These are phyloP conservation scores for Lichtheimia hyalospora DNA, from an alignment of 371 early-diverging fungal genomes.

Conservation along the genomic window DNA sequence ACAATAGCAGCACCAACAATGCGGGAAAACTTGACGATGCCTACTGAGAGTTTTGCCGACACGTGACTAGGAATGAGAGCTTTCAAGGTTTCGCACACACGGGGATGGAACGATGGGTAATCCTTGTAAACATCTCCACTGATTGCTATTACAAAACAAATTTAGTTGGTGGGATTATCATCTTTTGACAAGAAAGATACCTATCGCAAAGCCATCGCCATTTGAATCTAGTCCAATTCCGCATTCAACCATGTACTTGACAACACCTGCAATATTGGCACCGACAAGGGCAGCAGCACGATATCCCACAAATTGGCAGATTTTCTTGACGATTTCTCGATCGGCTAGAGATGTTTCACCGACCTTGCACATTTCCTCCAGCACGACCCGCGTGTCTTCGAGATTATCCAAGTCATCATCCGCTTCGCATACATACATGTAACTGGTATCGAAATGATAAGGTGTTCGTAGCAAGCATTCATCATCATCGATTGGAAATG, in stretches of 20 bases:
- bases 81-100: slow-evolving; percentile 43
- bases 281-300: slow-evolving; percentile 45
- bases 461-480: slow-evolving; percentile 43
- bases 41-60: slow-evolving; percentile 39
- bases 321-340: slow-evolving; percentile 42
- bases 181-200: slow-evolving; percentile 16
- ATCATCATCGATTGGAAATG: slow-evolving; percentile 50
- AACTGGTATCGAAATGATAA: slow-evolving; percentile 80
- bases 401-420: slow-evolving; percentile 29
- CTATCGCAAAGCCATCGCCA: slow-evolving; percentile 40
- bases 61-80: slow-evolving; percentile 39
- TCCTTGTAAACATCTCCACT: slow-evolving; percentile 49
- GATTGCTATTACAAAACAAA: slow-evolving; percentile 27
- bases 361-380: slow-evolving; percentile 47
- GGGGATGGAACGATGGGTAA: slow-evolving; percentile 47
- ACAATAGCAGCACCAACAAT: slow-evolving; percentile 54
- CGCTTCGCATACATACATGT: slow-evolving; percentile 66
- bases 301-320: slow-evolving; percentile 40
- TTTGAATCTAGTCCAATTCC: slow-evolving; percentile 33
- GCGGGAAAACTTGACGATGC: slow-evolving; percentile 46
- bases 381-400: slow-evolving; percentile 43
- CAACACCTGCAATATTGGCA: slow-evolving; percentile 41
- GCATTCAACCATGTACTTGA: slow-evolving; percentile 31
- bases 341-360: slow-evolving; percentile 36
- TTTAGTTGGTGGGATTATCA: not conserved